phyloP scores from a whole-genome alignment of 192 early-diverging fungal species.

The Gorgonomyces haynaldii region DNA sequence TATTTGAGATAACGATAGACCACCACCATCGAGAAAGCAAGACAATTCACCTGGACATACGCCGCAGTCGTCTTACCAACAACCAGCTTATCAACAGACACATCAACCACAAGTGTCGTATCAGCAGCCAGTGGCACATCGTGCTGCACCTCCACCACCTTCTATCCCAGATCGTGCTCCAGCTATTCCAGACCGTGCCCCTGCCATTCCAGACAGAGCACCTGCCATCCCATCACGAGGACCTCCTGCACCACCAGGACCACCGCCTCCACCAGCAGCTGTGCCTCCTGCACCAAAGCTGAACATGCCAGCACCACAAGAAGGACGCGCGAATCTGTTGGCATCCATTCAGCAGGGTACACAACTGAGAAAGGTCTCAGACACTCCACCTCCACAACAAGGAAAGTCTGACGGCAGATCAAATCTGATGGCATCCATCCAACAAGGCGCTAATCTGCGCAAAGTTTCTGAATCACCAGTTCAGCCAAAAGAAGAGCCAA shows the following conservation, averaged over 20 bases:
- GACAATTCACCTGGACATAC: too few relatives aligned
- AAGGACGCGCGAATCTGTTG: slow-evolving; percentile 15
- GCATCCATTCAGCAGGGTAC: slow-evolving; percentile 8
- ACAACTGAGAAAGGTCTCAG: background rate
- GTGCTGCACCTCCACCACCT: slow-evolving; percentile 6
- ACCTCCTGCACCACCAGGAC: slow-evolving; percentile 10
- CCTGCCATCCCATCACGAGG: slow-evolving; percentile 12
- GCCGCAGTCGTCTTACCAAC: too few relatives aligned
- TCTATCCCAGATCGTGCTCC: slow-evolving; percentile 10
- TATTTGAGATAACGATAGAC: too few relatives aligned
- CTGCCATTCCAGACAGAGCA: slow-evolving; percentile 17
- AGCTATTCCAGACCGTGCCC: slow-evolving; percentile 5
- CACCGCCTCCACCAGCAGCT: slow-evolving; percentile 10
- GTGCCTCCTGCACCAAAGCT: slow-evolving; percentile 1
- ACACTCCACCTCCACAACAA: slow-evolving; percentile 1
- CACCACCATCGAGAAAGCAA: too few relatives aligned
- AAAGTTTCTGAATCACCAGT: background rate
- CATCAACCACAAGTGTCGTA: background rate
- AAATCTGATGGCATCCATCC: slow-evolving; percentile 23
- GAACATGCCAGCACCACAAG: background rate
- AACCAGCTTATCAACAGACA: too few relatives aligned
- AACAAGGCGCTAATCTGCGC: slow-evolving; percentile 20
- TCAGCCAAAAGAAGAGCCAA: slow-evolving; percentile 8
- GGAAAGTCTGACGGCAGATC: too few relatives aligned
- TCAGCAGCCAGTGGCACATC: slow-evolving; percentile 5